Evolutionary conservation across 495 filamentous ascomycete species (phyloP).

Genomic region (Emericellopsis terricola): DNA sequence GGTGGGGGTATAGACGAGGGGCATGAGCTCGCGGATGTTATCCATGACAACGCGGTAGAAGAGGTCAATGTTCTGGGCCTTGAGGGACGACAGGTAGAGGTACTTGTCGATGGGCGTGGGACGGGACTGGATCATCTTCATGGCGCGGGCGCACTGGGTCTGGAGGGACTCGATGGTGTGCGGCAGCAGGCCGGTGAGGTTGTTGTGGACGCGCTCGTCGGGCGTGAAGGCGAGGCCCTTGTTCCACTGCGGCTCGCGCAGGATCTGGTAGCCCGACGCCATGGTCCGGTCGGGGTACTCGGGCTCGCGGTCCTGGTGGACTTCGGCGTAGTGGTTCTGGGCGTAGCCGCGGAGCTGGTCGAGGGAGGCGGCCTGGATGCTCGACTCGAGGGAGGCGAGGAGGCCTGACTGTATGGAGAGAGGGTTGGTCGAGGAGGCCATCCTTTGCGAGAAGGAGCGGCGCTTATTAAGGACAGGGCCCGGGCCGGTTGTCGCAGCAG

Average conservation of each 20-base stretch:
- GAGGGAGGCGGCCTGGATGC: constrained; percentile 33
- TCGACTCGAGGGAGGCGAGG: constrained; percentile 30
- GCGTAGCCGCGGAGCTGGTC: constrained; percentile 33
- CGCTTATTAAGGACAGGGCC: no score
- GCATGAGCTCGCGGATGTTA: constrained; percentile 80
- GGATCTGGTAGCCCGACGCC: constrained; percentile 35
- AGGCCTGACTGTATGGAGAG: constrained; percentile 35
- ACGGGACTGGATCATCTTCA: constrained; percentile 55
- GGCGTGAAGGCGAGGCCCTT: constrained; percentile 41
- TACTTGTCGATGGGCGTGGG: constrained; percentile 81
- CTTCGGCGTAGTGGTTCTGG: constrained; percentile 29
- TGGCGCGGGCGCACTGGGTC: constrained; percentile 33
- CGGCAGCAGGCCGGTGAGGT: constrained; percentile 38
- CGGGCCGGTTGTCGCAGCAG: no score
- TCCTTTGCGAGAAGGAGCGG: constrained; percentile 29
- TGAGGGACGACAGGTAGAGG: constrained; percentile 75
- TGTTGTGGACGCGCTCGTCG: constrained; percentile 34
- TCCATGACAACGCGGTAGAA: constrained; percentile 90
- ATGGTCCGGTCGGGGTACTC: constrained; percentile 27
- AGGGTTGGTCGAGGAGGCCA: constrained; percentile 32
- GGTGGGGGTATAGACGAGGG: constrained; percentile 91
- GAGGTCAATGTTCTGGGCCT: constrained; percentile 76
- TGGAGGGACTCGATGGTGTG: constrained; percentile 35
- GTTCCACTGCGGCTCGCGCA: constrained; percentile 38
- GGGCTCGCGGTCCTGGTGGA: constrained; percentile 28